phyloP scores from a whole-genome alignment of 371 early-diverging fungal genomes.

The Saksenaea oblongispora region DNA sequence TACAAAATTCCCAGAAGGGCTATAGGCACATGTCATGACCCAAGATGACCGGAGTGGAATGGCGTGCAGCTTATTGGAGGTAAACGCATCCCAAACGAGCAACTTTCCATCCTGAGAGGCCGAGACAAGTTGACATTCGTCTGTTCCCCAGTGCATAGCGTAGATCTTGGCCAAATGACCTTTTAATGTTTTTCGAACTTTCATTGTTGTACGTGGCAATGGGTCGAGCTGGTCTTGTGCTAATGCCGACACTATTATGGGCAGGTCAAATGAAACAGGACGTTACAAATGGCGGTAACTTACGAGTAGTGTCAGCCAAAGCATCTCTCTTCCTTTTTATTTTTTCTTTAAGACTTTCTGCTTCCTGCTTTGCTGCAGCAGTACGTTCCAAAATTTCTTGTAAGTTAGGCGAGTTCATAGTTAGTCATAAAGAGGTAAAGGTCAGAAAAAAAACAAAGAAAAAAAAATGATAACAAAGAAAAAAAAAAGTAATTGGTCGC shows the following conservation, averaged over 20 bases:
- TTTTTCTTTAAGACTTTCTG: conserved; percentile 81
- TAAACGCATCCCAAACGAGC: conserved; percentile 98
- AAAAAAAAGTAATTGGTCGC: no score
- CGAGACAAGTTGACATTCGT: conserved; percentile 93
- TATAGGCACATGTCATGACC: conserved; percentile 99
- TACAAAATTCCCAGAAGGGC: conserved; percentile 97
- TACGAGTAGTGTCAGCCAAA: conserved; percentile 95
- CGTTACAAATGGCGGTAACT: conserved; percentile 7
- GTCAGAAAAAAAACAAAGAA: no score
- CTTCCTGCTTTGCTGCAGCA: conserved; percentile 83
- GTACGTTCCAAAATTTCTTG: conserved; percentile 7
- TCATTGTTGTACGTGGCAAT: conserved; percentile 89
- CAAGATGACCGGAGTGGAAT: conserved; percentile 97
- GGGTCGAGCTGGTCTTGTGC: conserved; percentile 61
- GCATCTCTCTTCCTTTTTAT: conserved; percentile 90
- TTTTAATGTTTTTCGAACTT: conserved; percentile 92
- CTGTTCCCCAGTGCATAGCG: conserved; percentile 98
- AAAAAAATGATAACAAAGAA: no score
- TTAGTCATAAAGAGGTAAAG: no score
- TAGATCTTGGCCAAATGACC: conserved; percentile 99
- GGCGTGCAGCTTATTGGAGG: conserved; percentile 97
- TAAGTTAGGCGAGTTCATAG: background rate
- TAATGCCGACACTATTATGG: conserved; percentile 8
- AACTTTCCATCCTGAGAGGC: conserved; percentile 99
- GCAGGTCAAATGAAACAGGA: background rate